Base-by-base conservation (phyloP, 306 rosid genomes). In the Rosa persica region DNA sequence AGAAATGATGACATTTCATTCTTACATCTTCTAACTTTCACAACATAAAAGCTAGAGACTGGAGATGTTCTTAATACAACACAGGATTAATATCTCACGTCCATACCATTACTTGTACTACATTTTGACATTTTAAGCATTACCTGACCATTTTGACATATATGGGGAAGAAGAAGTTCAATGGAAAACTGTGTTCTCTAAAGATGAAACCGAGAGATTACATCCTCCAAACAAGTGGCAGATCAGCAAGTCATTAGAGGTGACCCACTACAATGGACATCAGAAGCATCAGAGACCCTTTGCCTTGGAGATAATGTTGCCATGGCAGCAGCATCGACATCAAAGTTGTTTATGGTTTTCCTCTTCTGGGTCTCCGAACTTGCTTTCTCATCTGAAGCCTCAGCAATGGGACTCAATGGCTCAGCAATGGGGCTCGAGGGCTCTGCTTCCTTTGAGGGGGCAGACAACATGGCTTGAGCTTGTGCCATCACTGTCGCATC, bases 211-310 rank as follows among this genome's bases (percentile, higher is more conserved):
- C n/a, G 15, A 30, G 20, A 75, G 54, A 61, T 36, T 58, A n/a
- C 47, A 62, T 23, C 57, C 57, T 44, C 39, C 52, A 70, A 13
- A 70, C 54, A 46, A 23, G 15, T 23, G 39, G 71, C 12, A 3
- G 38, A 76, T 83, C 80, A 91, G 83, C 84, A 85, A 60, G 93
- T 89, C 96, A 88, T 85, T 68, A 94, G 98, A 69, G 96, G 91
- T 87, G 99, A 93, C 94, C 88, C 99, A 76, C 89, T 90, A 76
- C 97, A 86, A 66, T 89, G 97, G 85, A 95, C 97, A 85, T 93
- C 96, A 0, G 97, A 85, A 86, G 87, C 81, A 85, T 89, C 94
- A 43, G 98, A 89, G 72, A 89, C 82, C 86, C 98, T 88, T 71
- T 88, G 98, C 88, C 95, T 89, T 0, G 98, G 98, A 67, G 97